These are phyloP conservation scores for Dactylorhiza incarnata DNA, from an alignment of 106 monocot species.

Conservation along the genomic window DNA sequence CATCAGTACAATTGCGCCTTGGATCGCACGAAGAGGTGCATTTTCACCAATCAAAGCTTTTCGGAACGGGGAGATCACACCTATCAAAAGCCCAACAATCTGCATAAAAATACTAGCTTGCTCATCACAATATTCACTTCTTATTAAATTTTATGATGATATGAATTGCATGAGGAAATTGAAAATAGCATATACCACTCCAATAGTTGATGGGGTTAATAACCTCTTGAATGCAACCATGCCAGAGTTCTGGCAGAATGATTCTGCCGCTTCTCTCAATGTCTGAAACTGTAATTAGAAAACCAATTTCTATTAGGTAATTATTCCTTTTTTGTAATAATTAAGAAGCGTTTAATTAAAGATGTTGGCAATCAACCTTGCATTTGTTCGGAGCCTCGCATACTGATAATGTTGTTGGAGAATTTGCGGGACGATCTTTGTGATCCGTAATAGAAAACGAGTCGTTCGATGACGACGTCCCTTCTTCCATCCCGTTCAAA, in stretches of 20 bases:
- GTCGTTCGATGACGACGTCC: background rate
- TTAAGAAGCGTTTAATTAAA: background rate
- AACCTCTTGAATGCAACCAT: background rate
- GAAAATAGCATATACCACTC: background rate
- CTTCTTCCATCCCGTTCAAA: background rate
- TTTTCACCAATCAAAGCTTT: slow-evolving; percentile 41
- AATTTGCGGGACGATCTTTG: background rate
- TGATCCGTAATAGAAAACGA: background rate
- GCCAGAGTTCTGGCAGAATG: background rate
- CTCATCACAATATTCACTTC: too few species aligned
- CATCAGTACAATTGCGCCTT: slow-evolving; percentile 39
- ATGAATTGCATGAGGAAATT: too few species aligned
- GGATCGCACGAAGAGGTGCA: slow-evolving; percentile 64
- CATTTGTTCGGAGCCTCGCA: background rate
- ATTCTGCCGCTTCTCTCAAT: background rate
- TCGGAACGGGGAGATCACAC: slow-evolving; percentile 38
- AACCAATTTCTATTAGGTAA: background rate
- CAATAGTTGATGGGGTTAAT: background rate
- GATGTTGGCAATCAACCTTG: background rate
- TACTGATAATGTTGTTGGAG: background rate
- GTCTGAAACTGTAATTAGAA: background rate
- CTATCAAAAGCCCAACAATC: slow-evolving; percentile 58
- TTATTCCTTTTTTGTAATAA: too few species aligned
- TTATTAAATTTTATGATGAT: background rate
- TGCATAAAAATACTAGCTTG: too few species aligned